Evolutionary conservation across 768 basidiomycete genomes (phyloP), one percentile per base, ranked within the genome.

Genomic region (Trametes elegans): DNA sequence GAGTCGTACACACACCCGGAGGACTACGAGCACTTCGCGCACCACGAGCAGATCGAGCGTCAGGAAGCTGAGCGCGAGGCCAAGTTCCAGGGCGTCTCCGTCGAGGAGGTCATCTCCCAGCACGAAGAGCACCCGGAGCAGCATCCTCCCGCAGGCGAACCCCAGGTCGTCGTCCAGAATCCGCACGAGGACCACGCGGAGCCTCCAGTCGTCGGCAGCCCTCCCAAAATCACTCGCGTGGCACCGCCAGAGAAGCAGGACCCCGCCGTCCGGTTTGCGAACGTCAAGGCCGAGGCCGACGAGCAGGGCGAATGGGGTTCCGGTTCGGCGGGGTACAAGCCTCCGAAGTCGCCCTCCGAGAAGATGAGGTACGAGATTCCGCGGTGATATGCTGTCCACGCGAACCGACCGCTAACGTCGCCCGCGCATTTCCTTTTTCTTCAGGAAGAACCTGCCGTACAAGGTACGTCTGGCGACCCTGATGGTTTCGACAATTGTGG

Each of bases 1-100:
- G 92, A 93, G 62, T 80, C 94, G 0, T 99, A 98, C 73, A 88
- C 67, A 56, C 97, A 99, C 69, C 88, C 93, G 0, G 97, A 98
- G 71, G 93, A 93, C 69, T 53, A 88, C 41, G 94, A 95, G 63
- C 96, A 99, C 67, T 98, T 98, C 66, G 78, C 84, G 24, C 84
- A 91, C 49, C 96, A 98, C 68, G 90, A 89, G 61, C 64, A 71
- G 4, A 98, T 98, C 56, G 96, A 98, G 66, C 79, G 68, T 8
- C 72, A 84, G 60, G 96, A 98, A 71, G 88, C 87, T 21, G 85
- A 88, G 64, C 82, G 85, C 23, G 93, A 94, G 70, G 89, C 93
- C 10, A 76, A 78, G 66, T 97, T 76, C 71, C 89, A 93, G 67
- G 93, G 95, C 23, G 81, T 96, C 45, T 71, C 82, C 7, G 81